Evolutionary conservation across 2,329 filamentous ascomycete species (phyloP), one percentile per base, ranked within the genome.

Genomic region (Colletotrichum scovillei): DNA sequence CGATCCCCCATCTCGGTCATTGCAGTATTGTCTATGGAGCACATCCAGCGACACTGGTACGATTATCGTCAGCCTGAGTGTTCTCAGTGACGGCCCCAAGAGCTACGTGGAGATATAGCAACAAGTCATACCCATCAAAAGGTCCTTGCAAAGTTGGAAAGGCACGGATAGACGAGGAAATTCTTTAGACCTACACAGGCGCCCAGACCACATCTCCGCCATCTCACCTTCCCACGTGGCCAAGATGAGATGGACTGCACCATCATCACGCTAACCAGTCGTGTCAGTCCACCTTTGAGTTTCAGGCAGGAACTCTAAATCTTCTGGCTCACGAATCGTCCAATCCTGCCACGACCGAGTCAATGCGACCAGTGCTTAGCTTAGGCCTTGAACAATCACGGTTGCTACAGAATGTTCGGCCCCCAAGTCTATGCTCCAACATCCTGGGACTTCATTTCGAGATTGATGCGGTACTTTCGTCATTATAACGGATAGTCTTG

Each of bases 181-280:
- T 22, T 60, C 24, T 12, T 24, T 19, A 32, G n/a, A 26, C 32
- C 19, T 30, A 12, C 11, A 32, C 3, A 38, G 26, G 22, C 24
- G 49, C 52, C 52, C 64, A 35, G 22, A 16, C 67, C 67, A 56
- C 24, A 28, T 65, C 56, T 55, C 56, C 62, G 70, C 55, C 70
- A 70, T 73, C 60, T 70, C 60, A 66, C 67, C 56, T 70, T 70
- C 22, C 70, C 70, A 73, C 67, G 70, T 70, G 70, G 70, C 70
- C 12, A 56, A 73, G 60, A 66, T 70, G 67, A 70, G 70, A 73
- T 56, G 60, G 70, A 65, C 46, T 62, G 60, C 26, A 62, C 66
- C 65, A 63, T 63, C 53, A 64, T 38, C 14, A 46, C 58, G 42
- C 42, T 49, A 49, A 49, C 38, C 38, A 42, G 38, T 42, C 16